Evolutionary conservation across 208 protist genomes (phyloP), one percentile per base, ranked within the genome.

Genomic region (Leishmania guyanensis): DNA sequence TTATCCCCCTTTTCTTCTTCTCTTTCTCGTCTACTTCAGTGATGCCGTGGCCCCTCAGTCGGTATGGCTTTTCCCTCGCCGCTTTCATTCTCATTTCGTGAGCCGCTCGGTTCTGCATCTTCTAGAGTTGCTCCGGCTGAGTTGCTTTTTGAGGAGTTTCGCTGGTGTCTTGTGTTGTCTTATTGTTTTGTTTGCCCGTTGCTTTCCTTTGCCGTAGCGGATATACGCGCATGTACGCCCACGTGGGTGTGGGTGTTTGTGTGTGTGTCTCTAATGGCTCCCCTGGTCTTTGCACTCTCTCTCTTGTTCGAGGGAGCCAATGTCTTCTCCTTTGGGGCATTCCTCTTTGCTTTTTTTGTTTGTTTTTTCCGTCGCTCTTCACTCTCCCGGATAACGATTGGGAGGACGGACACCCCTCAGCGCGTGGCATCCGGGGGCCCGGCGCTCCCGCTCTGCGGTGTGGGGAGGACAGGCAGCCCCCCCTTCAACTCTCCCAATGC

Each of bases 361-460:
- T 75, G 1, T 62, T 64, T 53, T 53, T 74, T 83, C 43, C 20
- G 83, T 9, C 78, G 65, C 33, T 36, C 36, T 36, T 36, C 36
- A 36, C 36, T 36, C 36, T 36, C 26, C 53, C 53, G 71, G 26
- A 46, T 39, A n/a, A 66, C n/a, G 29, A 5, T 8, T 29, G 62
- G 10, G 62, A 8, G 56, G 56, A 62, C 56, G 10, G 22, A 12
- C 22, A 9, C 14, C 22, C n/a, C 56, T 62, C 56, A 62, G 1
- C 22, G 20, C 56, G 56, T n/a, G 17, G 6, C 1, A 5, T 12
- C 56, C 22, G 5, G 9, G 56, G 6, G 56, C 1, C 22, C 22
- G 10, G 56, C 5, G 22, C 56, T 2, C 17, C 0, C 0, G 0
- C 22, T 62, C 22, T n/a, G 36, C 36, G 36, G 56, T 17, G 53